Evolutionary conservation across 768 basidiomycete genomes (phyloP).

Genomic region (Serendipita sp.): DNA sequence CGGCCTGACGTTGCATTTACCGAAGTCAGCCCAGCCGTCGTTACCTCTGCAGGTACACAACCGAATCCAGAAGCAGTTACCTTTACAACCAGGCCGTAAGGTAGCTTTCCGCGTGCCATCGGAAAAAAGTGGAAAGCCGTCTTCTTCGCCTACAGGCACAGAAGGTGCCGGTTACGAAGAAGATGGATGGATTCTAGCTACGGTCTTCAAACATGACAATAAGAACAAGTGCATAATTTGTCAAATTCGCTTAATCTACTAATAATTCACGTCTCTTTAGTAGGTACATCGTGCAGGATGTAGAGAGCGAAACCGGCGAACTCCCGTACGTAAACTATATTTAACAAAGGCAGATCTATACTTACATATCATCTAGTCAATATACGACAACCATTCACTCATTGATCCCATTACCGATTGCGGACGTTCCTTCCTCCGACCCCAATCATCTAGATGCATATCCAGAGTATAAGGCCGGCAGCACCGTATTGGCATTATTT

Average conservation of each 20-base stretch:
- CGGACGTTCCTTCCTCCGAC: constrained; percentile 36
- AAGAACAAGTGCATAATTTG: background rate
- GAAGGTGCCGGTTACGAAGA: constrained; percentile 31
- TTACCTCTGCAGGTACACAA: background rate
- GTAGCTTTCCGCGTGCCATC: constrained; percentile 63
- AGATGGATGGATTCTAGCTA: constrained; percentile 60
- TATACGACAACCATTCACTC: constrained; percentile 55
- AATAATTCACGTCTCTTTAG: background rate
- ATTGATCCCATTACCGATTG: constrained; percentile 71
- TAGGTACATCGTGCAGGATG: constrained; percentile 78
- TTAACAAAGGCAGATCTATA: background rate
- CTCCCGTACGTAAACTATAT: constrained; percentile 11
- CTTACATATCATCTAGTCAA: constrained; percentile 24
- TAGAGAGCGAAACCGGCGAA: constrained; percentile 55
- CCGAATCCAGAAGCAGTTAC: constrained; percentile 32
- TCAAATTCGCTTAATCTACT: too few species aligned
- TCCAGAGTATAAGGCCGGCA: constrained; percentile 52
- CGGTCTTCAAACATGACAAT: constrained; percentile 2
- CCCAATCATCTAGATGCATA: constrained; percentile 53
- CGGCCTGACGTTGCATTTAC: background rate
- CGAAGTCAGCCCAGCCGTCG: background rate
- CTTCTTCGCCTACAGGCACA: constrained; percentile 29
- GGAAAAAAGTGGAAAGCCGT: constrained; percentile 16
- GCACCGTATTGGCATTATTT: constrained; percentile 74
- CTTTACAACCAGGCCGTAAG: constrained; percentile 56